Conservation (phyloP, 2,329 filamentous ascomycete species). For the Iodosphaeria phyllophila region DNA sequence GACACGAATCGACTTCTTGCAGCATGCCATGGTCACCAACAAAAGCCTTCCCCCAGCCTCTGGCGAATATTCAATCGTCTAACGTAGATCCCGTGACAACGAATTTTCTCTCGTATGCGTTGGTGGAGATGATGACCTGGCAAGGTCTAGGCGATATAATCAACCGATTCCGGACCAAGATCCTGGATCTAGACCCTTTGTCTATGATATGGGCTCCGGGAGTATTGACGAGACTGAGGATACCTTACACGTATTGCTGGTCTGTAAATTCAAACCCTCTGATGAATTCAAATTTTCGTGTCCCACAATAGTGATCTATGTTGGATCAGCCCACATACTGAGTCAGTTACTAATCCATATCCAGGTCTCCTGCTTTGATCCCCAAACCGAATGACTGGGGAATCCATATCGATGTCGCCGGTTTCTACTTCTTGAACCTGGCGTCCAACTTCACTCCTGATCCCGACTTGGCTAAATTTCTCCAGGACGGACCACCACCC, state of each 20-base stretch:
- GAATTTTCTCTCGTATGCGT: constrained; percentile 66
- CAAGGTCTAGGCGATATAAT: constrained; percentile 82
- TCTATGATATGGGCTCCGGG: constrained; percentile 71
- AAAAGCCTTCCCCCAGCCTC: constrained; percentile 66
- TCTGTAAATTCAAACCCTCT: constrained; percentile 10
- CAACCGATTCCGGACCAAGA: constrained; percentile 64
- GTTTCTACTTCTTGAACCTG: constrained; percentile 31
- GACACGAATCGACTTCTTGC: constrained; percentile 3
- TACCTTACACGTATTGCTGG: constrained; percentile 90
- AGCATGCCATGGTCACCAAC: constrained; percentile 79
- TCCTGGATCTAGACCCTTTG: constrained; percentile 51
- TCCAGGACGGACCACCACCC: constrained; percentile 25
- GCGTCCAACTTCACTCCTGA: constrained; percentile 15
- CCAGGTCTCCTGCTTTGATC: constrained; percentile 21
- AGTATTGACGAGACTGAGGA: constrained; percentile 52
- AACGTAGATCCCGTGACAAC: constrained; percentile 49
- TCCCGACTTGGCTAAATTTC: constrained; percentile 19
- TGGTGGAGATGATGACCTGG: constrained; percentile 88
- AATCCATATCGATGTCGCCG: constrained; percentile 30
- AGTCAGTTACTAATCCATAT: neutral
- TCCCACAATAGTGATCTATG: too few species aligned
- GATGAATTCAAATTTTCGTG: neutral
- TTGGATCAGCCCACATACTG: too few species aligned
- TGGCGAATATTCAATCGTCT: constrained; percentile 53
- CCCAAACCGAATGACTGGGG: constrained; percentile 35